Evolutionary conservation across 225 moss, liverwort and hornwort species (phyloP).

Genomic region (Polytrichum commune): DNA sequence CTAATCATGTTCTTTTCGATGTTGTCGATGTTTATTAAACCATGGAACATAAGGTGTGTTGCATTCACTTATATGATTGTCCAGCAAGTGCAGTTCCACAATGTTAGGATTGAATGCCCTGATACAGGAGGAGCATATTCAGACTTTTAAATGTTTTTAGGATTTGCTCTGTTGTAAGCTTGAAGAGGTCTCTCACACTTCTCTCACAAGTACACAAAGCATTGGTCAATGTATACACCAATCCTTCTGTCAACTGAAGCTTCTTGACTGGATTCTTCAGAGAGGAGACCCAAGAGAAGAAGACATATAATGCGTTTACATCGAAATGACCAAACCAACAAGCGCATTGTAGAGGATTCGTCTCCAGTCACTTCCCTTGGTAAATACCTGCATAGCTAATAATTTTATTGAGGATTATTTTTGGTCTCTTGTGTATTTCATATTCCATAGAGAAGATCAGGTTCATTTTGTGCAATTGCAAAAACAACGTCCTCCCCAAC

Average conservation of each 20-base stretch:
- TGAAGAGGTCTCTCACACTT: neutral
- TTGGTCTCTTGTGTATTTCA: too few relatives aligned
- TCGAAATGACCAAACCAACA: conserved; percentile 59
- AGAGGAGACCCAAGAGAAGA: conserved; percentile 27
- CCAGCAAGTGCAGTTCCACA: neutral
- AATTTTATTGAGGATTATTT: too few relatives aligned
- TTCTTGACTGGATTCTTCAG: conserved; percentile 18
- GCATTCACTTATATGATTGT: neutral
- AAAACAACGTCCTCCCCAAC: too few relatives aligned
- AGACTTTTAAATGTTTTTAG: too few relatives aligned
- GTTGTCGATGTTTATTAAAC: too few relatives aligned
- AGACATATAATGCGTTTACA: conserved; percentile 55
- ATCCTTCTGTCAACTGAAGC: too few relatives aligned
- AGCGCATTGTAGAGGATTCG: conserved; percentile 48
- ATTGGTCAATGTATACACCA: neutral
- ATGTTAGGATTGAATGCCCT: neutral
- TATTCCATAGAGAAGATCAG: too few relatives aligned
- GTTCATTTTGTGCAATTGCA: too few relatives aligned
- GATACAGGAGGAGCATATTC: too few relatives aligned
- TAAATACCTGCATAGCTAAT: conserved; percentile 10
- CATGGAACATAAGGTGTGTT: neutral
- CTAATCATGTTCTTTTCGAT: too few relatives aligned
- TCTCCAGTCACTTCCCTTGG: conserved; percentile 20
- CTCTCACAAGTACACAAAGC: neutral
- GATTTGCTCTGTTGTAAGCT: neutral